These are phyloP conservation scores for Brasenia schreberi DNA, from an alignment of 164 flowering plant species.

Conservation along the genomic window DNA sequence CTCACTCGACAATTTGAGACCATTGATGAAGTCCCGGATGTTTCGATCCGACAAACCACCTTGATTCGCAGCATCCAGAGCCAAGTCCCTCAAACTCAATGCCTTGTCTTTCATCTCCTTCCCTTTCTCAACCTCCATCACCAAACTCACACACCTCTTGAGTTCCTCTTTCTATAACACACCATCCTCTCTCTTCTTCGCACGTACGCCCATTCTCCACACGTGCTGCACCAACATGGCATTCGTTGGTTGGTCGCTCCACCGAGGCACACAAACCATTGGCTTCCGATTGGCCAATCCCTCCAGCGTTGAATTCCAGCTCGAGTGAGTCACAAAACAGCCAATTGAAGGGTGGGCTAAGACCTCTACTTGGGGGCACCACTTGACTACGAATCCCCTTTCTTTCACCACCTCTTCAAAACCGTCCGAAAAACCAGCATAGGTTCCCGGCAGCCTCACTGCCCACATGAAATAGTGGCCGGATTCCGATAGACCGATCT, in stretches of 20 bases:
- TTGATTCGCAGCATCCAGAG: too few species aligned
- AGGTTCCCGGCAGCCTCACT: neutral
- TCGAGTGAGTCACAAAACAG: neutral
- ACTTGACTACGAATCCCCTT: neutral
- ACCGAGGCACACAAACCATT: neutral
- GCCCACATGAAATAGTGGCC: neutral
- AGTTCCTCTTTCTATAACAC: too few species aligned
- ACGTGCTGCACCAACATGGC: too few species aligned
- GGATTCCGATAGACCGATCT: neutral
- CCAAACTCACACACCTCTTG: too few species aligned
- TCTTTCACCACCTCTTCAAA: neutral
- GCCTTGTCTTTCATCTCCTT: too few species aligned
- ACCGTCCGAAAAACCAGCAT: neutral
- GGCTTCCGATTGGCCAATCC: neutral
- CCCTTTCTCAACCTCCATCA: too few species aligned
- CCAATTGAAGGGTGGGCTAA: neutral
- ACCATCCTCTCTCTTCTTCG: too few species aligned
- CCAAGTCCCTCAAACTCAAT: too few species aligned
- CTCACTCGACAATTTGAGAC: too few species aligned
- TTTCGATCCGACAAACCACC: too few species aligned
- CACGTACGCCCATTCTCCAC: too few species aligned
- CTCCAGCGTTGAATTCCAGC: neutral
- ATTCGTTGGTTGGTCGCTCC: neutral
- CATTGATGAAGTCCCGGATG: too few species aligned
- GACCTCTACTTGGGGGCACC: neutral